Evolutionary conservation across 78 protist species (phyloP), one percentile per base, ranked within the genome.

Genomic region (Dictyostelium citrinum): DNA sequence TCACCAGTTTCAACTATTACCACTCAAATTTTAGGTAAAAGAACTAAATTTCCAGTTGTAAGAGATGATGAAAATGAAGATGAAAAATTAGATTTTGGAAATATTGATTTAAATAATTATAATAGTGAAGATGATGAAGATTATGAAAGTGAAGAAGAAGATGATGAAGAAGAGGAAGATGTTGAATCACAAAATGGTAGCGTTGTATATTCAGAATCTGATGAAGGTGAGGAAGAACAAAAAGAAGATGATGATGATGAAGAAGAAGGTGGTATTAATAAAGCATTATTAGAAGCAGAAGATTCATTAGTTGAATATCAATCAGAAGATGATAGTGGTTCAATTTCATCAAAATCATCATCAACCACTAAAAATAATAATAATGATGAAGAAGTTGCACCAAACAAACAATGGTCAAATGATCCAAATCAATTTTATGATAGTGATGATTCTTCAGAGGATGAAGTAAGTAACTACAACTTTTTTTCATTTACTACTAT

Each of bases 401-500:
- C 24, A 16, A 20, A 46, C 17, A 68, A 35, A 78, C n/a, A 35
- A 16, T 83, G 82, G 43, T 78, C 51, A 9, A 51, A 61, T 3
- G 81, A 81, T 81, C 85, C 88, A 83, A 90, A 78, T 81, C 88
- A 76, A 75, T 83, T 72, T 49, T 77, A 85, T 58, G 93, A 84
- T 45, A 39, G 35, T 31, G 91, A 90, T 16, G 95, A 82, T 33
- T 90, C 95, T 24, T 90, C 95, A 2, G 84, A 78, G 24, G 97
- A 95, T 51, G 97, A 95, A 70, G 96, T 83, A 79, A 39, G 72
- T 81, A 39, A 39, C n/a, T n/a, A n/a, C n/a, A n/a, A n/a, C n/a
- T n/a, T n/a, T n/a, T n/a, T n/a, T n/a, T n/a, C n/a, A n/a, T n/a
- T n/a, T n/a, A n/a, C n/a, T n/a, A n/a, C n/a, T n/a, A n/a, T n/a